phyloP scores from a whole-genome alignment of 192 early-diverging fungal species.

The Podila clonocystis region DNA sequence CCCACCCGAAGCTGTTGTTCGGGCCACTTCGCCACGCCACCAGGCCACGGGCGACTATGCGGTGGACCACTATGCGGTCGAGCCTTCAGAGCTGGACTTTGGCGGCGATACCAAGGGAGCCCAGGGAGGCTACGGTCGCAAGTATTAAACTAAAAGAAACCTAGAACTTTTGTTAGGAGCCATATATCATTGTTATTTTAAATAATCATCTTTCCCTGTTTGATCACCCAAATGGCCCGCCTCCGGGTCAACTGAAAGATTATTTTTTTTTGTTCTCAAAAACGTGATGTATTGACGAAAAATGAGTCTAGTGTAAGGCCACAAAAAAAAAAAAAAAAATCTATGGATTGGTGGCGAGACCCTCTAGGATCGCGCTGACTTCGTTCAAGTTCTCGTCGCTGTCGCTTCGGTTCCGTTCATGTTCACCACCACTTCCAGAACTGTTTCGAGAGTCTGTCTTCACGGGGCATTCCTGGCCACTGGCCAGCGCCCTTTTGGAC shows the following conservation, averaged over 20 bases:
- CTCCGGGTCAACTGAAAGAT: too few species aligned
- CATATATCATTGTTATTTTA: not conserved
- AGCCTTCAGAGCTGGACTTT: constrained; percentile 39
- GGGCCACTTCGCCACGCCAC: not conserved
- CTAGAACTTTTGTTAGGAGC: not conserved
- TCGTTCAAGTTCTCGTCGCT: constrained; percentile 17
- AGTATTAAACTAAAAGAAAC: constrained; percentile 9
- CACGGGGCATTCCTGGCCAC: not conserved
- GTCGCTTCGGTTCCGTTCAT: not conserved
- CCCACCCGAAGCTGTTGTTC: constrained; percentile 8
- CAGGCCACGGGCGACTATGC: constrained; percentile 14
- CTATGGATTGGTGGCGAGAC: constrained; percentile 20
- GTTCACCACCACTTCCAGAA: not conserved
- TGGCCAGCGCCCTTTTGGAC: constrained; percentile 16
- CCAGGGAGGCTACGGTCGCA: constrained; percentile 19
- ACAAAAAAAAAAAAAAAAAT: constrained; percentile 2
- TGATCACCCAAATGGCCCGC: too few species aligned
- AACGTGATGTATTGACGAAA: not conserved
- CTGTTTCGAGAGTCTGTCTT: not conserved
- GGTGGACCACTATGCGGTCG: constrained; percentile 13
- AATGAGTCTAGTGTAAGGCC: not conserved
- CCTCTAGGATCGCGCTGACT: constrained; percentile 17
- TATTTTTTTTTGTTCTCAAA: not conserved
- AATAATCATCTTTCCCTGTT: not conserved
- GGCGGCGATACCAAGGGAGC: not conserved